Conservation (phyloP, 2,329 filamentous ascomycete genomes). For the Aspergillus sp. region DNA sequence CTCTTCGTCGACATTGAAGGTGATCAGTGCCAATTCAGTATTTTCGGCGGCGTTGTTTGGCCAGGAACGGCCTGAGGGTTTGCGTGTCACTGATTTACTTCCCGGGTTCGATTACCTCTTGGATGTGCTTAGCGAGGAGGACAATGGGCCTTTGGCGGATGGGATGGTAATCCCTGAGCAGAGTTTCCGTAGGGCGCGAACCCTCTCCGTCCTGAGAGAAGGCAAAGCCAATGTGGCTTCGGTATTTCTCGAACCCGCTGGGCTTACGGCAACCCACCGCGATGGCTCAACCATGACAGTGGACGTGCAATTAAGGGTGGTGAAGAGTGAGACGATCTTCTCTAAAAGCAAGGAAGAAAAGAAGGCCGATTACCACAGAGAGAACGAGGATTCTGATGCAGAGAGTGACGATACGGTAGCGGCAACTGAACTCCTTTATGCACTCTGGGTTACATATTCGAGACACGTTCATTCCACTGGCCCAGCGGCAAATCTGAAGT, state of each 20-base stretch:
- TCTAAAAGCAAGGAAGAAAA: slow-evolving; percentile 53
- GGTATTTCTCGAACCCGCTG: slow-evolving; percentile 74
- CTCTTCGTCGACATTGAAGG: slow-evolving; percentile 64
- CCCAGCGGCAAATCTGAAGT: slow-evolving; percentile 48
- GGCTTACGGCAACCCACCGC: slow-evolving; percentile 74
- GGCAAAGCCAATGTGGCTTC: slow-evolving; percentile 69
- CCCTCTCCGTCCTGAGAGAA: slow-evolving; percentile 73
- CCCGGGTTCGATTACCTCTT: slow-evolving; percentile 82
- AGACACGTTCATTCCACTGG: slow-evolving; percentile 76
- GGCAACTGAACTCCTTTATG: slow-evolving; percentile 78
- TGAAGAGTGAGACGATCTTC: slow-evolving; percentile 71
- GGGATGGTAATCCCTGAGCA: slow-evolving; percentile 97
- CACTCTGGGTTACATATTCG: slow-evolving; percentile 95
- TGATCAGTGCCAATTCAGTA: slow-evolving; percentile 89
- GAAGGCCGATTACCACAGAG: slow-evolving; percentile 55
- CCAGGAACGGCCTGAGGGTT: slow-evolving; percentile 71
- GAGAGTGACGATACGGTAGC: slow-evolving; percentile 35
- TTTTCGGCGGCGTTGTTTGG: slow-evolving; percentile 92
- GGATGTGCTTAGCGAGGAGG: slow-evolving; percentile 72
- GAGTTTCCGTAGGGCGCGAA: slow-evolving; percentile 82
- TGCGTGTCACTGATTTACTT: slow-evolving; percentile 70
- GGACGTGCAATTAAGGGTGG: slow-evolving; percentile 92
- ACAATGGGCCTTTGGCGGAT: slow-evolving; percentile 73
- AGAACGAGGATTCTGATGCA: slow-evolving; percentile 30
- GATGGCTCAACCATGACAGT: slow-evolving; percentile 89